A percentile compares a stretch with the other conserved stretches of the same genome.
These are phyloP conservation scores for Endocalyx cinctus DNA, from an alignment of 2,329 filamentous ascomycete genomes.

Conservation along the genomic window DNA sequence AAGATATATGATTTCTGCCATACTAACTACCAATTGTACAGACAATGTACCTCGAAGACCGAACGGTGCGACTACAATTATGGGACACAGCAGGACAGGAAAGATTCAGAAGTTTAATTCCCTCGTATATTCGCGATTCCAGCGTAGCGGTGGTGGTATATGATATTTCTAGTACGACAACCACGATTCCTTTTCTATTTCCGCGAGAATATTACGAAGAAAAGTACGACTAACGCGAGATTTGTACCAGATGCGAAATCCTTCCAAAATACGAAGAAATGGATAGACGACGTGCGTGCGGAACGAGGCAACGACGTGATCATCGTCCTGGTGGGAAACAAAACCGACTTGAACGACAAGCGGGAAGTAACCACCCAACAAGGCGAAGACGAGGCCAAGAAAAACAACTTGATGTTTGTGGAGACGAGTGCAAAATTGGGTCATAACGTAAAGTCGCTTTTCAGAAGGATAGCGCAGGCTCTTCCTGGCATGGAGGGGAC, in stretches of 20 bases:
- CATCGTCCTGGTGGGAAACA: slow-evolving; percentile 97
- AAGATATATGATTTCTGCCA: too few relatives aligned
- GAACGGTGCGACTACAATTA: slow-evolving; percentile 92
- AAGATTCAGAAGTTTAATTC: slow-evolving; percentile 92
- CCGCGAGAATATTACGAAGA: too few relatives aligned
- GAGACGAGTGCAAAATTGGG: slow-evolving; percentile 97
- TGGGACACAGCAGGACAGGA: slow-evolving; percentile 99
- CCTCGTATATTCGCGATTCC: slow-evolving; percentile 97
- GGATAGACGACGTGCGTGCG: slow-evolving; percentile 96
- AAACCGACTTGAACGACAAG: slow-evolving; percentile 98
- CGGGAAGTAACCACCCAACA: slow-evolving; percentile 94
- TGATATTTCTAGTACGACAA: slow-evolving; percentile 82
- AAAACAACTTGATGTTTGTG: slow-evolving; percentile 97
- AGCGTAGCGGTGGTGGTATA: slow-evolving; percentile 98
- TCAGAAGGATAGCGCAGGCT: slow-evolving; percentile 96
- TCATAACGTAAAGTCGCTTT: slow-evolving; percentile 96
- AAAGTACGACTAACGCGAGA: too few relatives aligned
- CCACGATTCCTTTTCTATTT: too few relatives aligned
- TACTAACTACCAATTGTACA: slow-evolving; percentile 30
- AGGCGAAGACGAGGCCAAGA: slow-evolving; percentile 96
- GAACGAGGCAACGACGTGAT: slow-evolving; percentile 98
- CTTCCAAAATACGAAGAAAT: slow-evolving; percentile 98
- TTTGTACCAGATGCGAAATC: slow-evolving; percentile 70
- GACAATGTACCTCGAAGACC: slow-evolving; percentile 99
- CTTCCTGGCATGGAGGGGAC: slow-evolving; percentile 96